Evolutionary conservation across 768 basidiomycete genomes (phyloP).

Genomic region (Suillus brevipes): DNA sequence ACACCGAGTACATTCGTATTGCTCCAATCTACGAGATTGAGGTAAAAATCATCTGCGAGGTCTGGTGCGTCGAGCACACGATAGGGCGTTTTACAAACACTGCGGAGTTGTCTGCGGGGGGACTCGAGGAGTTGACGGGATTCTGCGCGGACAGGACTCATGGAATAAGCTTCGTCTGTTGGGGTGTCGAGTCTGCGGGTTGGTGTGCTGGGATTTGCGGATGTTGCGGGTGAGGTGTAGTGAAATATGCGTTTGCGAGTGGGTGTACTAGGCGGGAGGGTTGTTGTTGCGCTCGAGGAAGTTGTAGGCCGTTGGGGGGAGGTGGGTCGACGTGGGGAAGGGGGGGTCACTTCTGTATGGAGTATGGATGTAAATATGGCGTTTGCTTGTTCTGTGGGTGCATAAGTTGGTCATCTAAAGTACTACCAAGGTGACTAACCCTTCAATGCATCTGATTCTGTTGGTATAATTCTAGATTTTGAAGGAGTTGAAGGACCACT

Average conservation of each 20-base stretch:
- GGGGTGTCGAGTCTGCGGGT: slow-evolving; percentile 73
- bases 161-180: slow-evolving; percentile 84
- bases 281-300: slow-evolving; percentile 34
- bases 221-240: slow-evolving; percentile 63
- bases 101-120: slow-evolving; percentile 77
- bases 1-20: slow-evolving; percentile 90
- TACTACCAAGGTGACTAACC: slow-evolving; percentile 40
- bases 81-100: slow-evolving; percentile 92
- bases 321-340: slow-evolving; percentile 58
- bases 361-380: slow-evolving; percentile 76
- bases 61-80: slow-evolving; percentile 97
- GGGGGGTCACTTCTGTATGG: slow-evolving; percentile 76
- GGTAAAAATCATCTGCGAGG: slow-evolving; percentile 96
- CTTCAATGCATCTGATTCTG: slow-evolving; percentile 76
- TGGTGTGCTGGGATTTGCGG: slow-evolving; percentile 56
- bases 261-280: slow-evolving; percentile 44
- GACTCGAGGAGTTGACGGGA: slow-evolving; percentile 82
- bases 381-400: slow-evolving; percentile 73
- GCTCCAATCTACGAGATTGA: slow-evolving; percentile 97
- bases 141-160: slow-evolving; percentile 85
- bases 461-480: slow-evolving; percentile 62
- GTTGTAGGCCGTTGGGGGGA: slow-evolving; percentile 57
- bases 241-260: slow-evolving; percentile 63
- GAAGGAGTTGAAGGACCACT: slow-evolving; percentile 57
- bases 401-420: background rate